These are phyloP conservation scores for Gastrolobium villosum DNA, from an alignment of 306 rosid genomes.

Conservation along the genomic window DNA sequence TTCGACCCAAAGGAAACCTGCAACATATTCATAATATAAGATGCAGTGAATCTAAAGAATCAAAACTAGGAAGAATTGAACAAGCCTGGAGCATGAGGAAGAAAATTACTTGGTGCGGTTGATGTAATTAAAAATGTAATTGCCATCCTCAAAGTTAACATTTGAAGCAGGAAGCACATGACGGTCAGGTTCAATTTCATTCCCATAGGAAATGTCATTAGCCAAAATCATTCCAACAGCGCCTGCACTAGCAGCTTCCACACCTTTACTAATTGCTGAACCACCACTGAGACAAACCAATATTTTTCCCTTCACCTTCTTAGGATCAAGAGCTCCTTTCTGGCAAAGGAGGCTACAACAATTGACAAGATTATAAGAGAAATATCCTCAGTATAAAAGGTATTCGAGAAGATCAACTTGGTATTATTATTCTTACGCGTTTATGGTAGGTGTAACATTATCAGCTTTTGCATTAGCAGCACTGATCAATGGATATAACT, in stretches of 20 bases:
- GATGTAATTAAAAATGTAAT: slow-evolving; percentile 49
- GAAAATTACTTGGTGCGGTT: slow-evolving; percentile 52
- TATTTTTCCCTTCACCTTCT: slow-evolving; percentile 64
- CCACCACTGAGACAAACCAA: slow-evolving; percentile 56
- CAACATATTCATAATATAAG: background rate
- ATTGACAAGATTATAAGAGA: background rate
- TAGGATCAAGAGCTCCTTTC: slow-evolving; percentile 53
- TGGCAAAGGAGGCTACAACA: slow-evolving; percentile 45
- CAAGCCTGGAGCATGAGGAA: background rate
- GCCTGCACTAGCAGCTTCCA: slow-evolving; percentile 48
- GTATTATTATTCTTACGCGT: slow-evolving; percentile 50
- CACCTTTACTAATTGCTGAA: slow-evolving; percentile 45
- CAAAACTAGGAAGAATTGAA: background rate
- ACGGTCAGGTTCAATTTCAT: slow-evolving; percentile 49
- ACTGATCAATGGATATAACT: slow-evolving; percentile 56
- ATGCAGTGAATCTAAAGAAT: background rate
- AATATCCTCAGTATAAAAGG: background rate
- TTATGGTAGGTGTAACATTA: background rate
- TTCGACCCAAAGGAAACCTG: slow-evolving; percentile 59
- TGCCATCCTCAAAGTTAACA: slow-evolving; percentile 47
- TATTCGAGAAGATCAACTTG: too few relatives aligned
- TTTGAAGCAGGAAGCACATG: slow-evolving; percentile 62
- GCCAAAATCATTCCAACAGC: slow-evolving; percentile 66
- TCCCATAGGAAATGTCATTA: slow-evolving; percentile 19
- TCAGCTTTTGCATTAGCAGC: slow-evolving; percentile 48